Conservation (phyloP, 805 yeast species). For the Wickerhamiella brachini region DNA sequence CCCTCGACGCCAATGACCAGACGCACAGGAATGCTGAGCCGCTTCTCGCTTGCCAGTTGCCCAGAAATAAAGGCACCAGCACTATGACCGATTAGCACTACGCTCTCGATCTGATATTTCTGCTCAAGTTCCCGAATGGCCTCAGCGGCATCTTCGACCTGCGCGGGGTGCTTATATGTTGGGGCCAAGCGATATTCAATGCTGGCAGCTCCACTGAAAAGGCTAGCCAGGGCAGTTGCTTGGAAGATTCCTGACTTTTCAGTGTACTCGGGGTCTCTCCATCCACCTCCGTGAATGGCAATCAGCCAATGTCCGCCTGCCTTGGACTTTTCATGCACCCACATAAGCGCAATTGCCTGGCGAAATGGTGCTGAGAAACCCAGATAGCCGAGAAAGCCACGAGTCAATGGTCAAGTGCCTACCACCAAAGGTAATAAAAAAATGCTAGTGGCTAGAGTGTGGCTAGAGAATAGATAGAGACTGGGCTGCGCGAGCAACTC, state of each 20-base stretch:
- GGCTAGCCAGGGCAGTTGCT: slow-evolving; percentile 19
- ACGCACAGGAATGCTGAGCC: background rate
- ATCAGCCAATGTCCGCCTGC: slow-evolving; percentile 25
- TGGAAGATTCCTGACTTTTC: slow-evolving; percentile 37
- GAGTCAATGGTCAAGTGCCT: no score
- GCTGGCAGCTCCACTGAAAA: slow-evolving; percentile 24
- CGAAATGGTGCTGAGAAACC: no score
- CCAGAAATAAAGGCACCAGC: slow-evolving; percentile 61
- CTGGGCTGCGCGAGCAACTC: no score
- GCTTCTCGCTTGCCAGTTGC: slow-evolving; percentile 24
- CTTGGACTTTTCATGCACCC: background rate
- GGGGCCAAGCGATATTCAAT: slow-evolving; percentile 60
- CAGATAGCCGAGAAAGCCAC: no score
- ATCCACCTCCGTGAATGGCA: slow-evolving; percentile 79
- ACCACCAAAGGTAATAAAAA: no score
- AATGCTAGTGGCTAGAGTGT: no score
- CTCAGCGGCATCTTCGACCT: slow-evolving; percentile 38
- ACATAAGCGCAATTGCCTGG: no score
- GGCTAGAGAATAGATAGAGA: no score
- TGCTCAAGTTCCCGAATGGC: slow-evolving; percentile 27
- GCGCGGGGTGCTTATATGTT: slow-evolving; percentile 45
- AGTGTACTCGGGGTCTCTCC: slow-evolving; percentile 62
- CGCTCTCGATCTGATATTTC: slow-evolving; percentile 17
- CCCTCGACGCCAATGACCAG: slow-evolving; percentile 40
- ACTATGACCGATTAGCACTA: slow-evolving; percentile 54